These are phyloP conservation scores for Schizothecium vesticola DNA, from an alignment of 495 filamentous ascomycete species.

Conservation along the genomic window DNA sequence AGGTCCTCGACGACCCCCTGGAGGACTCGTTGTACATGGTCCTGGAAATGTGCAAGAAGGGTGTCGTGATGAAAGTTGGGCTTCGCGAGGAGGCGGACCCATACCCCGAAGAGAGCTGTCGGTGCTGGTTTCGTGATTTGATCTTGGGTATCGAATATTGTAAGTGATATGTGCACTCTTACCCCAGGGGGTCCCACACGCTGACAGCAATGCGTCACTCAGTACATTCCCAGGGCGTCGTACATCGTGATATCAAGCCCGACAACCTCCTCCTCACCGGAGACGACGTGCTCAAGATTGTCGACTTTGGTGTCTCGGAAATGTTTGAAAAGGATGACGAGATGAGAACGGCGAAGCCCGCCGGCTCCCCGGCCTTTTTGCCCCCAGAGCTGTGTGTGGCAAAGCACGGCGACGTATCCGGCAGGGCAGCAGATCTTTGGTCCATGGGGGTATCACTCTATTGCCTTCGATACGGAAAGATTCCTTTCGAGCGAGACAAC, in stretches of 20 bases:
- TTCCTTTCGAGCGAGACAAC: conserved; percentile 75
- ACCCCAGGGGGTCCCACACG: not conserved
- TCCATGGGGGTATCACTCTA: conserved; percentile 97
- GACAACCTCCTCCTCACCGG: conserved; percentile 89
- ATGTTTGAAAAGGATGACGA: conserved; percentile 89
- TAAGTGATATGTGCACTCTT: conserved; percentile 35
- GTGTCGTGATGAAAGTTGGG: conserved; percentile 94
- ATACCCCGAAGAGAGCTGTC: conserved; percentile 76
- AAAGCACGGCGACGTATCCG: conserved; percentile 82
- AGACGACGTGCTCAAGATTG: conserved; percentile 90
- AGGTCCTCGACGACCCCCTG: conserved; percentile 91
- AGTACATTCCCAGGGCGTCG: conserved; percentile 91
- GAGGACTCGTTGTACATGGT: conserved; percentile 98
- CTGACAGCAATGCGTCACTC: not conserved
- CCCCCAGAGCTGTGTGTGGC: conserved; percentile 88
- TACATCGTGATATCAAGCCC: conserved; percentile 97
- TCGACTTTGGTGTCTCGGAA: conserved; percentile 97
- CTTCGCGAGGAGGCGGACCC: conserved; percentile 78
- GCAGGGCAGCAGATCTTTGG: conserved; percentile 92
- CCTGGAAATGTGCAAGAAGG: conserved; percentile 97
- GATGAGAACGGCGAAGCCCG: conserved; percentile 92
- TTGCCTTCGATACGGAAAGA: conserved; percentile 78
- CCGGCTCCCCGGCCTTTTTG: conserved; percentile 91
- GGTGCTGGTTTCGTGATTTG: conserved; percentile 91
- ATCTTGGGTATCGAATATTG: conserved; percentile 93